These are phyloP conservation scores for Pseudognaphalium luteoalbum DNA, from an alignment of 129 eudicot genomes.

Conservation along the genomic window DNA sequence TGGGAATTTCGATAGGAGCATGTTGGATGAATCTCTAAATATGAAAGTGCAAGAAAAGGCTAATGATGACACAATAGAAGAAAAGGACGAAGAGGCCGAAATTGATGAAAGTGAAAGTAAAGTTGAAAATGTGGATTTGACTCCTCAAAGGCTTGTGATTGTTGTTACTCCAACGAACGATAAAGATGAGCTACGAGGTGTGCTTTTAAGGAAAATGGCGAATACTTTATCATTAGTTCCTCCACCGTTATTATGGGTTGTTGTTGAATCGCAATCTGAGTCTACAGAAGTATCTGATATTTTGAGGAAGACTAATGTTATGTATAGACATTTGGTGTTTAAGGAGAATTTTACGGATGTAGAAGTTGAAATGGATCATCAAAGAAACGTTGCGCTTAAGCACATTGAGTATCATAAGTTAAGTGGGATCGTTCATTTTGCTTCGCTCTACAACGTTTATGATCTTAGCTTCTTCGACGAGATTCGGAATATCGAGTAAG, in stretches of 20 bases:
- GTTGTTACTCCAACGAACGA: constrained; percentile 70
- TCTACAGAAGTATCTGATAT: constrained; percentile 68
- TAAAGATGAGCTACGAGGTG: constrained; percentile 51
- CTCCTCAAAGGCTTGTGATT: constrained; percentile 59
- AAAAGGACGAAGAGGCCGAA: constrained; percentile 9
- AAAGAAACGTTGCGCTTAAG: constrained; percentile 79
- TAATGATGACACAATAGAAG: constrained; percentile 16
- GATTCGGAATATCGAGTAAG: constrained; percentile 89
- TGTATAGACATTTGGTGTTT: constrained; percentile 91
- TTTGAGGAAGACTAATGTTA: constrained; percentile 73
- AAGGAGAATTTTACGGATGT: constrained; percentile 76
- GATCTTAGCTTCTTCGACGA: constrained; percentile 93
- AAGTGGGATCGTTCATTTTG: constrained; percentile 94
- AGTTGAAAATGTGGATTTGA: constrained; percentile 20
- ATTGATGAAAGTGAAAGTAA: constrained; percentile 1
- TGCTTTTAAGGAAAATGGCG: constrained; percentile 59
- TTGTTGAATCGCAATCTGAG: constrained; percentile 65
- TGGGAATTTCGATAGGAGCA: constrained; percentile 41
- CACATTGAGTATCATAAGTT: constrained; percentile 88
- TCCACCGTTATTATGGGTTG: constrained; percentile 82
- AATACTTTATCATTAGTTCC: constrained; percentile 67
- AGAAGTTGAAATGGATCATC: constrained; percentile 73
- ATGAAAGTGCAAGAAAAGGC: constrained; percentile 32
- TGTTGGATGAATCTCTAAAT: constrained; percentile 41
- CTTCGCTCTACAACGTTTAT: constrained; percentile 76